A percentile compares a stretch with the other conserved stretches of the same genome.
Conservation (phyloP, 1,139 yeast species). For the Debaryomyces fabryi region DNA sequence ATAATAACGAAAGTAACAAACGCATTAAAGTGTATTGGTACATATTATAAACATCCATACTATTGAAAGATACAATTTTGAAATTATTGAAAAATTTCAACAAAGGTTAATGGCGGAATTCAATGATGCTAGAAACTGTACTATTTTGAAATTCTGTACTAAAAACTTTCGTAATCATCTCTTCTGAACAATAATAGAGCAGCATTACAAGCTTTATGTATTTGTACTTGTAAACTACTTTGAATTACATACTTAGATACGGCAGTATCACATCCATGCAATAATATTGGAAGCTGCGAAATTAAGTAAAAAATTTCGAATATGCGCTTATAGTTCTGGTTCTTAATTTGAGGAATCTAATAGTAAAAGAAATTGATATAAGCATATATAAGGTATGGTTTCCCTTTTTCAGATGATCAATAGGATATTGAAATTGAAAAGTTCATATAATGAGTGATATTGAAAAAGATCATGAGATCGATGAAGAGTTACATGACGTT, state of each 20-base stretch:
- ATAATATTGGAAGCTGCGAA: not conserved
- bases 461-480: not conserved
- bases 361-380: not conserved
- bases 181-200: not conserved
- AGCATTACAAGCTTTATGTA: not conserved
- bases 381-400: not conserved
- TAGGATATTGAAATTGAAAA: not conserved
- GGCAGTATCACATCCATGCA: not conserved
- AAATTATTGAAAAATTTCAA: not conserved
- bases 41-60: not conserved
- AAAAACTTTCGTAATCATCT: not conserved
- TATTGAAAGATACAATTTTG: not conserved
- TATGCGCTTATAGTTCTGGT: conserved; percentile 5
- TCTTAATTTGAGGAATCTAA: not conserved
- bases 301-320: not conserved
- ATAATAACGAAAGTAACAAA: no score
- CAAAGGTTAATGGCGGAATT: not conserved
- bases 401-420: not conserved
- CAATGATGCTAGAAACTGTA: not conserved
- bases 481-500: not conserved
- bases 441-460: not conserved
- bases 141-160: not conserved
- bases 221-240: not conserved
- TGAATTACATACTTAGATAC: not conserved
- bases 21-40: no score